These are phyloP conservation scores for Puccinia polysora DNA, from an alignment of 1,284 basidiomycete species.

Conservation along the genomic window DNA sequence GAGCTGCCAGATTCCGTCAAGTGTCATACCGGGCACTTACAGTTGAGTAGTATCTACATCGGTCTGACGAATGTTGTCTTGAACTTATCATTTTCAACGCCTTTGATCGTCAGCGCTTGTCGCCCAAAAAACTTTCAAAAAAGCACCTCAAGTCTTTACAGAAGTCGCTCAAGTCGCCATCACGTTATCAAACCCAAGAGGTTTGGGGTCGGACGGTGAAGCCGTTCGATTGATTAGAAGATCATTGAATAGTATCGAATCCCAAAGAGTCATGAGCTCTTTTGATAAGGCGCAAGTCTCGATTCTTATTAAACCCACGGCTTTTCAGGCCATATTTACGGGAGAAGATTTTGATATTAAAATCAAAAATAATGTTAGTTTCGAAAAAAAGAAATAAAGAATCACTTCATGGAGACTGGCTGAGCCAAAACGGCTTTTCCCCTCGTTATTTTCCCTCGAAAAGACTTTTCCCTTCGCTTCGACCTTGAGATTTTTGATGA, in stretches of 20 bases:
- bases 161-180: conserved; percentile 13
- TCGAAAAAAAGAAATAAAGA: not conserved
- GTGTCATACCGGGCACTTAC: conserved; percentile 8
- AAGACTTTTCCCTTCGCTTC: not conserved
- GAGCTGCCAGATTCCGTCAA: conserved; percentile 22
- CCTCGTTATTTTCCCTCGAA: not conserved
- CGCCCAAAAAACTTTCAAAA: conserved; percentile 3
- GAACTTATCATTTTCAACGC: too few relatives aligned
- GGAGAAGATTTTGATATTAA: conserved; percentile 3
- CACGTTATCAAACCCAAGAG: conserved; percentile 22
- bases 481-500: not conserved
- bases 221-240: not conserved
- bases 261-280: not conserved
- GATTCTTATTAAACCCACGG: conserved; percentile 4
- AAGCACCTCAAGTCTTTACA: not conserved
- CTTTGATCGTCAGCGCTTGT: conserved; percentile 6
- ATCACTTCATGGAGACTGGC: not conserved
- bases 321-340: not conserved
- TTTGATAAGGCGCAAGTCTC: not conserved
- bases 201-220: conserved; percentile 2
- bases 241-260: not conserved
- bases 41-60: conserved; percentile 1
- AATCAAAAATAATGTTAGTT: conserved; percentile 2
- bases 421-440: too few relatives aligned
- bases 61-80: not conserved